These are phyloP conservation scores for Podospora australis DNA, from an alignment of 495 filamentous ascomycete species.

Conservation along the genomic window DNA sequence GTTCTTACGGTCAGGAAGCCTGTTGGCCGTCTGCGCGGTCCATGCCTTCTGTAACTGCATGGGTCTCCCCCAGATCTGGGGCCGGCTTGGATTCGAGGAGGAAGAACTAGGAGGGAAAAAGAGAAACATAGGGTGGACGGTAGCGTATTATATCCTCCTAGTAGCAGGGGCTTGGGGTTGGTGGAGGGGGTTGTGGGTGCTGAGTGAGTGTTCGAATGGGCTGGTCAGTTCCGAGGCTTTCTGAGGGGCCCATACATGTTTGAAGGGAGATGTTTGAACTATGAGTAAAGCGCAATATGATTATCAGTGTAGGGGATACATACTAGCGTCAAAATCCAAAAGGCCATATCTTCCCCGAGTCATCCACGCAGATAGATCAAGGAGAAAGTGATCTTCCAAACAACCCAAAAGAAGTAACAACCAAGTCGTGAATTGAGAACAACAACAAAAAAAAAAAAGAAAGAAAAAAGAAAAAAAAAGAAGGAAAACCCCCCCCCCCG, in stretches of 20 bases:
- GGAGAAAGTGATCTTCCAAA: no score
- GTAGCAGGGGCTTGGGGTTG: slow-evolving; percentile 65
- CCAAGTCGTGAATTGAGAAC: no score
- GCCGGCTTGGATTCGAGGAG: slow-evolving; percentile 52
- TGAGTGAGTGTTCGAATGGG: slow-evolving; percentile 58
- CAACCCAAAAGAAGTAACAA: no score
- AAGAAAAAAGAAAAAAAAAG: no score
- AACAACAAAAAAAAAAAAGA: no score
- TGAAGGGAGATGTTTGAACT: neutral
- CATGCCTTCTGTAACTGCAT: slow-evolving; percentile 92
- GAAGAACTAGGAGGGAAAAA: slow-evolving; percentile 12
- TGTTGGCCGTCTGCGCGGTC: slow-evolving; percentile 62
- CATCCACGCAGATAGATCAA: no score
- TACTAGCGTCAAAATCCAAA: no score
- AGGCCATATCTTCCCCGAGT: no score
- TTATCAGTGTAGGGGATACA: no score
- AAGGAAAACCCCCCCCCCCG: no score
- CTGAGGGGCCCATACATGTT: no score
- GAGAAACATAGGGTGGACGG: slow-evolving; percentile 52
- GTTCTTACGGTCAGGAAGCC: slow-evolving; percentile 78
- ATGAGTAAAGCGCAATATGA: no score
- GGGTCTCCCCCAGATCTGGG: slow-evolving; percentile 84
- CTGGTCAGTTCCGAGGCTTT: slow-evolving; percentile 33
- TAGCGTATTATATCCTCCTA: slow-evolving; percentile 70
- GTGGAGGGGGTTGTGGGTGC: slow-evolving; percentile 58